Evolutionary conservation across 306 rosid species (phyloP), one percentile per base, ranked within the genome.

Genomic region (Astragalus membranaceus): DNA sequence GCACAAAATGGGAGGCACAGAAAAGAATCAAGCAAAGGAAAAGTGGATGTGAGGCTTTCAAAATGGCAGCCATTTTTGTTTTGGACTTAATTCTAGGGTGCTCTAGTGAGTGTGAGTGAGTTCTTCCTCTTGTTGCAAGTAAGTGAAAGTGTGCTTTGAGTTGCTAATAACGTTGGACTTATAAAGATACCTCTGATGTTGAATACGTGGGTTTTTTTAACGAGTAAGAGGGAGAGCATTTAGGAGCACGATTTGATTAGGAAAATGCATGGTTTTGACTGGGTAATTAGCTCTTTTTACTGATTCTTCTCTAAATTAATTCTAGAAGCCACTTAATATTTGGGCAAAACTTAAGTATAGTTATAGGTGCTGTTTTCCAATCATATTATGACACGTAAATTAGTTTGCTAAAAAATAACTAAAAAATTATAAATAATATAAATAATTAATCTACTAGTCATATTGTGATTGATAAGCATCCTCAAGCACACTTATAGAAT

Each of bases 181-280:
- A 78, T 67, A 62, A 70, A 74, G 87, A 64, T 58, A 51, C 12
- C 10, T 0, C 6, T 0, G 4, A 39, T 30, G 51, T 58, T 42
- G 50, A 66, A 67, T 42, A 26, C 8, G 55, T 74, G 47, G 11
- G 77, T 69, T 72, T 72, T 20, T 87, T 85, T 88, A 78, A 69
- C 64, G 59, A 67, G 60, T 53, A 57, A 50, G 30, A 49, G 48
- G 71, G 80, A 64, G 88, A 75, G 79, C 42, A 74, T 74, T 80
- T 12, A 61, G 88, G 87, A 72, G 85, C 80, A 44, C 79, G 67
- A 77, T 72, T 74, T 64, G 83, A 8, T 17, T 36, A 30, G 49
- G 39, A 46, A 65, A 58, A 10, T 58, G 74, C 30, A 26, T 26
- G 37, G 74, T 75, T 72, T 58, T 85, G 87, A 88, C 82, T 68